Percentiles rank a stretch among this genome's conserved stretches.
Conservation (phyloP, 129 eudicot genomes). For the Dittrichia graveolens region DNA sequence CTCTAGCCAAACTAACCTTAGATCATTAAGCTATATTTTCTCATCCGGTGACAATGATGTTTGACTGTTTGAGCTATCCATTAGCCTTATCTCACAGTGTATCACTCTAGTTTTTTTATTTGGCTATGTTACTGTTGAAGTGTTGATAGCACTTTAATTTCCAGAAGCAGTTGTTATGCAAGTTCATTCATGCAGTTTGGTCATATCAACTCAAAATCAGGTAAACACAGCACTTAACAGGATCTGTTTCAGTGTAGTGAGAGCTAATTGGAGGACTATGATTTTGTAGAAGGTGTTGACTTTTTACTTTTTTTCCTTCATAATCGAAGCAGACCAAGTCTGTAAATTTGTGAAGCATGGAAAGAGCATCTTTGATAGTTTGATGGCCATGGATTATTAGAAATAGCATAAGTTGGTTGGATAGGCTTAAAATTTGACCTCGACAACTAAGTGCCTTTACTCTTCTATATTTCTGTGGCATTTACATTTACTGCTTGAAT, state of each 20-base stretch:
- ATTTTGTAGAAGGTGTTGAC: neutral
- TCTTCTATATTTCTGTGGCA: neutral
- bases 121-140: neutral
- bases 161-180: neutral
- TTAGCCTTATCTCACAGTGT: neutral
- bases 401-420: too few relatives aligned
- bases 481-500: slow-evolving; percentile 5
- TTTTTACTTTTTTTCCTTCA: neutral
- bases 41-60: neutral
- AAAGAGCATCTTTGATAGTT: too few relatives aligned
- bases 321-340: too few relatives aligned
- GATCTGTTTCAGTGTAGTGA: neutral
- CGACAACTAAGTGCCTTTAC: neutral
- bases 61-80: neutral
- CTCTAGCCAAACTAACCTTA: neutral
- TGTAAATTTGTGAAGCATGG: too few relatives aligned
- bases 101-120: neutral
- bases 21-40: neutral
- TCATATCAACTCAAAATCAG: slow-evolving; percentile 6
- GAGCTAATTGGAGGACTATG: neutral
- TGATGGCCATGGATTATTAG: too few relatives aligned
- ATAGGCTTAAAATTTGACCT: too few relatives aligned
- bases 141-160: neutral
- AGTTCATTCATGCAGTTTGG: neutral
- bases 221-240: neutral